These are phyloP conservation scores for Misopates orontium DNA, from an alignment of 257 asterid species.

Conservation along the genomic window DNA sequence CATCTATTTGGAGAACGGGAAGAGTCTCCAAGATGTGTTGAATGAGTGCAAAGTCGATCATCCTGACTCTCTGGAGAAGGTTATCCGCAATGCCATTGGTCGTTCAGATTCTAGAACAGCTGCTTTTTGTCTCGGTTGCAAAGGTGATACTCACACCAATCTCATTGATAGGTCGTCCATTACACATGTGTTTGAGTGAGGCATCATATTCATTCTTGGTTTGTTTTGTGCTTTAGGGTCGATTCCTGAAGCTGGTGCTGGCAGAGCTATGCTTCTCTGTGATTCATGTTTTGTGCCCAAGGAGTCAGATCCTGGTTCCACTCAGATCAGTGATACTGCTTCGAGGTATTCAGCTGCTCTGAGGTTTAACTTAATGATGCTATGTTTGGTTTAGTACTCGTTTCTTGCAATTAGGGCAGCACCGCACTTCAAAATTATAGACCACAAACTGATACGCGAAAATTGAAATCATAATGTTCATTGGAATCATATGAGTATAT, in stretches of 20 bases:
- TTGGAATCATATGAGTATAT: neutral
- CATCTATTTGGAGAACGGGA: conserved; percentile 73
- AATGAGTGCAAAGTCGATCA: conserved; percentile 60
- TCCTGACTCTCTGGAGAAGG: conserved; percentile 51
- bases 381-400: conserved; percentile 15
- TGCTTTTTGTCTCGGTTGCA: conserved; percentile 51
- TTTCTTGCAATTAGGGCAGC: conserved; percentile 1
- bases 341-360: conserved; percentile 45
- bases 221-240: conserved; percentile 36
- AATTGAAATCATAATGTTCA: neutral
- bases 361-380: conserved; percentile 3
- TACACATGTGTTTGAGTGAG: conserved; percentile 15
- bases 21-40: conserved; percentile 60
- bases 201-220: neutral
- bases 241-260: conserved; percentile 46
- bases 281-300: conserved; percentile 44
- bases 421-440: conserved; percentile 2
- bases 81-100: conserved; percentile 54
- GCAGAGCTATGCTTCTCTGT: conserved; percentile 52
- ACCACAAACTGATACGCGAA: neutral
- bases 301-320: conserved; percentile 39
- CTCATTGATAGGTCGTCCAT: conserved; percentile 3
- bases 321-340: conserved; percentile 38
- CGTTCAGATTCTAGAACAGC: conserved; percentile 30
- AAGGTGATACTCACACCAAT: conserved; percentile 46